Base-by-base conservation (phyloP, 495 filamentous ascomycete genomes). In the Monascus purpureus region DNA sequence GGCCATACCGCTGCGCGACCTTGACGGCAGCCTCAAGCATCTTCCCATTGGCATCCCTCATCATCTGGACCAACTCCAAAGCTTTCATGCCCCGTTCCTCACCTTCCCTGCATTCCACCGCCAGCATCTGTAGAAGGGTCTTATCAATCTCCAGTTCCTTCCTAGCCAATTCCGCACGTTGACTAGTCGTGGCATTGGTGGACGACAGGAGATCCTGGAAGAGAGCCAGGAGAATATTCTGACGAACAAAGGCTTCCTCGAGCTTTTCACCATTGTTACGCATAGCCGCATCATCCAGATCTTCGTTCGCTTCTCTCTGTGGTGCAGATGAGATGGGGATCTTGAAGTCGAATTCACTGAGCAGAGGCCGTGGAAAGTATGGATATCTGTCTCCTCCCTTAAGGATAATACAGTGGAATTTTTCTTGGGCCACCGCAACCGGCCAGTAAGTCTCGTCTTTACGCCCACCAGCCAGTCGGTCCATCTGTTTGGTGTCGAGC, bases 371-470 rank as follows among this genome's bases (percentile, higher is more conserved):
- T 1, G 90, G 90, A 61, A 95, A 96, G 63, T 93, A 94, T 2
- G 90, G 90, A 50, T 95, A 74, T 47, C 78, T 68, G 45, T 97
- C 92, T 8, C 77, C 80, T 34, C 90, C 90, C 57, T 97, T 96
- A 42, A 97, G 77, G 42, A 97, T 96, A 55, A 96, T 94, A 57
- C 92, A 96, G 61, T 96, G 87, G 55, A 97, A 97, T 46, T 82
- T 92, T 41, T 77, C 68, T 40, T 87, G 74, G 11, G 86, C 85
- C 2, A 95, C 87, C 7, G 88, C 90, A 19, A 97, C 83, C 0
- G 90, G 92, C 75, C 85, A 97, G 55, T 97, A 97, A 0, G 66
- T 71, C 52, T 97, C 90, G 39, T 80, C 73, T 48, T 92, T 94
- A 28, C 73, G 72, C 22, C 92, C 90, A 5, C 72, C 72, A 2